Percentiles rank a stretch among this genome's conserved stretches.
Evolutionary conservation across 1,139 yeast species (phyloP).

Genomic region (Suhomyces bribrorum): DNA sequence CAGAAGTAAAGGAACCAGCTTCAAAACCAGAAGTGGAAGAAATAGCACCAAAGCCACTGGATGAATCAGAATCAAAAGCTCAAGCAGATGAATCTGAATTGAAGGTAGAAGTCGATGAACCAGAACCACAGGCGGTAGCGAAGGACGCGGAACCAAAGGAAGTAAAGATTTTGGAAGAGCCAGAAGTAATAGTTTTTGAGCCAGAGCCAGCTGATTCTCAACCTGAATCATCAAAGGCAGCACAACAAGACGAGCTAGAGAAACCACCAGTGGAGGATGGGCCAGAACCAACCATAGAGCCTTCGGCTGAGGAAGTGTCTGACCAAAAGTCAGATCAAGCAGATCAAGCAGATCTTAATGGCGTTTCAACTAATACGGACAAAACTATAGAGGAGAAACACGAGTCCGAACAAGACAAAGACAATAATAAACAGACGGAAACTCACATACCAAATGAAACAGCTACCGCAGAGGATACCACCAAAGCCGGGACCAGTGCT

Average conservation of each 20-base stretch:
- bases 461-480: too few relatives aligned
- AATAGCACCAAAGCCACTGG: not conserved
- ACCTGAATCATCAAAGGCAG: too few relatives aligned
- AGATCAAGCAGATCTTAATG: not conserved
- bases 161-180: not conserved
- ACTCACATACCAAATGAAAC: too few relatives aligned
- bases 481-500: too few relatives aligned
- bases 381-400: not conserved
- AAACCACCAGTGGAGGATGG: not conserved
- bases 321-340: not conserved
- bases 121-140: not conserved
- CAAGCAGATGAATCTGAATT: not conserved
- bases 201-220: too few relatives aligned
- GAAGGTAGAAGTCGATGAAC: not conserved
- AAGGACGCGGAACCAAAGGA: not conserved
- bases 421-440: too few relatives aligned
- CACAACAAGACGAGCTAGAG: constrained; percentile 3
- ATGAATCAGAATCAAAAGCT: not conserved
- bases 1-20: too few relatives aligned
- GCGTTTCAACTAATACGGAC: not conserved
- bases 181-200: too few relatives aligned
- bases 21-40: not conserved
- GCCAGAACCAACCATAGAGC: not conserved
- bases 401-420: not conserved
- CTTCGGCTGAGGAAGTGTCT: not conserved